Conservation (phyloP, 148 eudicot species). For the Camellia japonica region DNA sequence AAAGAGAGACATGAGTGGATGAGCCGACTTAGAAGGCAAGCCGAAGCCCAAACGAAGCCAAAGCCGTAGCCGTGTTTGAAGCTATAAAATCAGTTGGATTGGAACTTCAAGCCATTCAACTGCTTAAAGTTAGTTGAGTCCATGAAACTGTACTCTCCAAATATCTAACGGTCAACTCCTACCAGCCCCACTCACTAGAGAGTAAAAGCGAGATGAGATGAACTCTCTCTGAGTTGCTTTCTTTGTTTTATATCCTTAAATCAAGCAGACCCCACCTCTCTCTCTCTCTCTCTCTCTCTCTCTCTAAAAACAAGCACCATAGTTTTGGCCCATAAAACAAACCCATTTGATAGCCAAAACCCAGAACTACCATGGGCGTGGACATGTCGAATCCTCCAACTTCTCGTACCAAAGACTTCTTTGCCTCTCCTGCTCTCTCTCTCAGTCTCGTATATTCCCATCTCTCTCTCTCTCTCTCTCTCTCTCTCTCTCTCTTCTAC, state of each 20-base stretch:
- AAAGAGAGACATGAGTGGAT: constrained; percentile 13
- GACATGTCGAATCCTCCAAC: constrained; percentile 60
- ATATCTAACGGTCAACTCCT: constrained; percentile 71
- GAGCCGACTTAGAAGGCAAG: background rate
- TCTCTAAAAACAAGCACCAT: background rate
- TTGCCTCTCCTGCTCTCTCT: constrained; percentile 77
- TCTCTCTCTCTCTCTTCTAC: background rate
- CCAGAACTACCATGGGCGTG: constrained; percentile 45
- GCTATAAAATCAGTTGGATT: constrained; percentile 19
- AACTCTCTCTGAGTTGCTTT: constrained; percentile 20
- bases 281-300: constrained; percentile 7
- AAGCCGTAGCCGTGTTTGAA: background rate
- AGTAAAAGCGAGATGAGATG: too few relatives aligned
- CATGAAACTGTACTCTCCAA: background rate
- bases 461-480: too few relatives aligned
- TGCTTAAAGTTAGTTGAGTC: constrained; percentile 34
- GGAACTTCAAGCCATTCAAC: constrained; percentile 5
- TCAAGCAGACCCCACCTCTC: constrained; percentile 19
- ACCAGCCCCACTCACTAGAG: constrained; percentile 32
- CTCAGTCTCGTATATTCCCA: constrained; percentile 52
- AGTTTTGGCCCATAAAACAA: constrained; percentile 5
- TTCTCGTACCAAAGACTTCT: constrained; percentile 44
- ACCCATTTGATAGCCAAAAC: constrained; percentile 2
- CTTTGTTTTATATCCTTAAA: constrained; percentile 61
- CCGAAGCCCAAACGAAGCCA: constrained; percentile 3